A percentile compares a stretch with the other conserved stretches of the same genome.
Conservation (phyloP, 805 yeast genomes). For the Metahyphopichia silvanorum region DNA sequence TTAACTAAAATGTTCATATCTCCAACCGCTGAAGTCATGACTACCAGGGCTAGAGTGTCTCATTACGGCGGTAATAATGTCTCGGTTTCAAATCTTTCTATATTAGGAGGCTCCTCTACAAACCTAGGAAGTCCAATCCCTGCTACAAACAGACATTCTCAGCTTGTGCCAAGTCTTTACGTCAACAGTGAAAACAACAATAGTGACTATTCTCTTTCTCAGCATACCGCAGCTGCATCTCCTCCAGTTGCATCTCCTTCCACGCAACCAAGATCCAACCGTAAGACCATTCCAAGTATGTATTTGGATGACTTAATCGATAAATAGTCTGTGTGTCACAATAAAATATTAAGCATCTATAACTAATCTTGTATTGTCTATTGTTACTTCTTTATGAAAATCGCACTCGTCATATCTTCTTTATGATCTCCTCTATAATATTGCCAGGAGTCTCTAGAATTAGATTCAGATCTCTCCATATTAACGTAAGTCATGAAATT, state of each 20-base stretch:
- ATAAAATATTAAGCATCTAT: too few relatives aligned
- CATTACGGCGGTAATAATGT: constrained; percentile 12
- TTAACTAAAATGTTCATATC: constrained; percentile 62
- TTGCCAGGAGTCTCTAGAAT: too few relatives aligned
- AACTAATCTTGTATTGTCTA: too few relatives aligned
- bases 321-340: too few relatives aligned
- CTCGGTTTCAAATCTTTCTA: constrained; percentile 14
- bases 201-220: constrained; percentile 28
- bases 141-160: constrained; percentile 25
- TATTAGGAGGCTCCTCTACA: constrained; percentile 13
- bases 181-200: constrained; percentile 33
- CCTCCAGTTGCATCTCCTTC: constrained; percentile 7
- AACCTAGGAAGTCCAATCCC: constrained; percentile 17
- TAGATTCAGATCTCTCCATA: too few relatives aligned
- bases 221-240: constrained; percentile 3
- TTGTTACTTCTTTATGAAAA: too few relatives aligned
- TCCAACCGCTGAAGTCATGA: constrained; percentile 75
- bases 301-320: constrained; percentile 51
- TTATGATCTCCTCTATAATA: too few relatives aligned
- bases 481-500: too few relatives aligned
- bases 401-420: too few relatives aligned
- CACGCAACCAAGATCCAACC: constrained; percentile 8
- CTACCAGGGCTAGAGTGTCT: constrained; percentile 31
- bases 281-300: constrained; percentile 45
- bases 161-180: constrained; percentile 34